Evolutionary conservation across 2,329 filamentous ascomycete species (phyloP), one percentile per base, ranked within the genome.

Genomic region (Talaromyces marneffei): DNA sequence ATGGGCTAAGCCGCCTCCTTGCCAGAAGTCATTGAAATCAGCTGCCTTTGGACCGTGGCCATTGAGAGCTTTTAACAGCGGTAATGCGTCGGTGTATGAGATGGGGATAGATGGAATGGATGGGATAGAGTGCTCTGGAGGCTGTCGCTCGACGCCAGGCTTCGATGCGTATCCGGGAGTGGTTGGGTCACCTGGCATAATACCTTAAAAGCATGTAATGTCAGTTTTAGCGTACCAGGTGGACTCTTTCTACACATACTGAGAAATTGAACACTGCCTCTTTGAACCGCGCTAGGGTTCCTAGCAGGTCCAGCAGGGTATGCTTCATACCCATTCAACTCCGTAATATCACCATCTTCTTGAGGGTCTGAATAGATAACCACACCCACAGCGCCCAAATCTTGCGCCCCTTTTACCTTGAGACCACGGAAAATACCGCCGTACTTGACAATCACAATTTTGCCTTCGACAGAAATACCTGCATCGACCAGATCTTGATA

Each of bases 91-190:
- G 6, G 80, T 77, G 71, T 96, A 97, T 0, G 93, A 97, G 57
- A 97, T 90, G 3, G 93, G 93, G 1, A 97, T 78, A 0, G 93
- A 97, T 0, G 94, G 93, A 59, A 97, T 97, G 2, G 84, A 86
- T 0, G 94, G 90, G 33, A 88, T 94, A 6, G 84, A 83, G 29
- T 83, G 80, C 20, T 91, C 81, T 0, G 87, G 85, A 7, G 91
- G 85, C 62, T 86, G 81, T 25, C 93, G 87, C 37, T 91, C 90
- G 25, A 82, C 89, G n/a, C 89, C 93, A 4, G 92, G 93, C 73
- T 93, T 93, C 0, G 92, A 96, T 7, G 93, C 90, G 70, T 96
- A 97, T 10, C 94, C 94, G 18, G 92, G 91, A 0, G 94, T 97
- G 0, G 94, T 96, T 54, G 93, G 93, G 70, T 97, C 86, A 59